A percentile compares a stretch with the other conserved stretches of the same genome.
Conservation (phyloP, 257 asterid species). For the Lycium barbarum region DNA sequence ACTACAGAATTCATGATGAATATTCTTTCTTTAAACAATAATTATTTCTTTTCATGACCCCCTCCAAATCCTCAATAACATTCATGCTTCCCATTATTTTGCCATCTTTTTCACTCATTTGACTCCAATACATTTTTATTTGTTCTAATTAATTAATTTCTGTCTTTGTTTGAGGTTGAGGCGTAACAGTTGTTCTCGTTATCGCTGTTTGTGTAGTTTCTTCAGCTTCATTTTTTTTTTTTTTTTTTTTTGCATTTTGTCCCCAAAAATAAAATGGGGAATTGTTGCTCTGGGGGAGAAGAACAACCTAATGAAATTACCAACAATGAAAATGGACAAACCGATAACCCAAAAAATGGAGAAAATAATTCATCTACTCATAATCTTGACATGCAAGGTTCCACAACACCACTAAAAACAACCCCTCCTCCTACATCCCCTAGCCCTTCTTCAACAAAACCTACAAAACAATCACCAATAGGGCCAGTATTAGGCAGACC, state of each 20-base stretch:
- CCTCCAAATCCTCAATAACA: not conserved
- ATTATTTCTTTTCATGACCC: not conserved
- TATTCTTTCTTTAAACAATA: not conserved
- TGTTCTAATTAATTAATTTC: not conserved
- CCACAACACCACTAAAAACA: constrained; percentile 22
- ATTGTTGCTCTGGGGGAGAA: not conserved
- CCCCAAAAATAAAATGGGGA: constrained; percentile 27
- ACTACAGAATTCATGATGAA: not conserved
- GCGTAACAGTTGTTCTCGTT: not conserved
- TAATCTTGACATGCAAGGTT: not conserved
- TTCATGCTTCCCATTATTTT: not conserved
- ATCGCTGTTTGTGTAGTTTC: not conserved
- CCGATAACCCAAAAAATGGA: not conserved
- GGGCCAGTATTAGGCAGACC: constrained; percentile 82
- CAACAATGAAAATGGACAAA: not conserved
- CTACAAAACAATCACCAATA: constrained; percentile 47
- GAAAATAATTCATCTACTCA: not conserved
- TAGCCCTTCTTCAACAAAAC: constrained; percentile 38
- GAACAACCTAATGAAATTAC: not conserved
- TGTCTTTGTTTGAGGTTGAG: not conserved
- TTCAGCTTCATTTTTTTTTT: not conserved
- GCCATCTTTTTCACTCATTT: not conserved
- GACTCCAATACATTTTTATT: not conserved
- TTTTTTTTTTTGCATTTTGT: not conserved
- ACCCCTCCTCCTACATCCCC: constrained; percentile 44